Base-by-base conservation (phyloP, 768 basidiomycete species). In the Butyriboletus loyo region DNA sequence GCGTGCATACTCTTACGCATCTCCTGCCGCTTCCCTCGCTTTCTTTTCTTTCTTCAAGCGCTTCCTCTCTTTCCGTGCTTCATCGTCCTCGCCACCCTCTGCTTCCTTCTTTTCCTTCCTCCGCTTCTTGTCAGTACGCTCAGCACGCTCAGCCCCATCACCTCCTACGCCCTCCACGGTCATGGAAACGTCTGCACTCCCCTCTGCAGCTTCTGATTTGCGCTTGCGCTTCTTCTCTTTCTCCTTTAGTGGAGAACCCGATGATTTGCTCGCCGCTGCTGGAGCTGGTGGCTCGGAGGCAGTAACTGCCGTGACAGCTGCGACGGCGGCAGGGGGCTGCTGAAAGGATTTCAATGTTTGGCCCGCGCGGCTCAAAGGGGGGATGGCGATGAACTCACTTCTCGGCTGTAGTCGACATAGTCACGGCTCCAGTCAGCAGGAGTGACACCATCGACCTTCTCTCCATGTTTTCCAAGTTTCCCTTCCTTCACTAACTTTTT, bases 401-500 rank as follows among this genome's bases (percentile, higher is more conserved):
- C 87, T 41, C 88, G 85, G 57, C 79, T 86, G 71, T 96, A 98
- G 69, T 99, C 97, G 48, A 96, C 82, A 68, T 99, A 98, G 65
- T 92, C 91, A 54, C 85, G 81, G 64, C 81, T 89, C 97, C 97
- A 98, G 47, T 89, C 85, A 14, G 84, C 75, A 19, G 97, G 97
- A 0, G 97, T 99, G 40, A 86, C 82, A 37, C 90, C 88, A 2
- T 89, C 84, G 46, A 91, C 81, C 64, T 88, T 87, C 70, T 96
- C 87, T 21, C 97, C 97, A 68, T 93, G 89, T 73, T 92, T 98
- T 64, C 94, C 89, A 46, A 99, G 84, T 70, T 93, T 91, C 43
- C 96, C 95, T n/a, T 92, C 92, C 77, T 96, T 97, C 58, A 97
- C 85, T 82, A 99, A 78, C 72, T 96, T 97, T 78, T 98, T 99